These are phyloP conservation scores for Xylaria flabelliformis DNA, from an alignment of 495 filamentous ascomycete genomes.

Conservation along the genomic window DNA sequence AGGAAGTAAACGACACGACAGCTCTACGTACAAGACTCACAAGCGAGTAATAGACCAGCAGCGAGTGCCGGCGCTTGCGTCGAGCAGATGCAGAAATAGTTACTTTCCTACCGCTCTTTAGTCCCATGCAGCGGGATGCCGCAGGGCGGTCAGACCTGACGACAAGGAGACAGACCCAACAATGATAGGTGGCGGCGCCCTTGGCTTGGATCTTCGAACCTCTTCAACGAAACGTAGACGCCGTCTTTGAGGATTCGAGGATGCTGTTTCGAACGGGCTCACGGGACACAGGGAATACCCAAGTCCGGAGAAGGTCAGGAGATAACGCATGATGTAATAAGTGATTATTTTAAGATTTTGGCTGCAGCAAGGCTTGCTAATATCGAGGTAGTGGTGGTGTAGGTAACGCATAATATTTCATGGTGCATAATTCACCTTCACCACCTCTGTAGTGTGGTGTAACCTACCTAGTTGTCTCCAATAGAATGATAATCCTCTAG, in stretches of 20 bases:
- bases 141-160: conserved; percentile 22
- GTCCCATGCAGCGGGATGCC: conserved; percentile 1
- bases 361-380: conserved; percentile 19
- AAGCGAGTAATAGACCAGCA: not conserved
- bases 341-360: conserved; percentile 17
- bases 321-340: conserved; percentile 22
- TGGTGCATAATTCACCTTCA: not conserved
- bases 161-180: conserved; percentile 10
- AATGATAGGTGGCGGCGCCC: conserved; percentile 1
- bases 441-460: not conserved
- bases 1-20: not conserved
- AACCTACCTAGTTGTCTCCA: not conserved
- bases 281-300: conserved; percentile 12
- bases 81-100: not conserved
- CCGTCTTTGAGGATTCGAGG: conserved; percentile 1
- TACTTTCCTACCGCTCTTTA: conserved; percentile 13
- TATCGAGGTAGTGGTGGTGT: not conserved
- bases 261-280: not conserved
- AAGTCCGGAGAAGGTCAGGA: conserved; percentile 4
- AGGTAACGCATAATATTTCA: not conserved
- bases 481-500: not conserved
- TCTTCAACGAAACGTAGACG: not conserved
- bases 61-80: conserved; percentile 18
- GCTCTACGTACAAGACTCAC: not conserved
- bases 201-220: not conserved